Evolutionary conservation across 805 yeast genomes (phyloP), one percentile per base, ranked within the genome.

Genomic region (Candida maesae): DNA sequence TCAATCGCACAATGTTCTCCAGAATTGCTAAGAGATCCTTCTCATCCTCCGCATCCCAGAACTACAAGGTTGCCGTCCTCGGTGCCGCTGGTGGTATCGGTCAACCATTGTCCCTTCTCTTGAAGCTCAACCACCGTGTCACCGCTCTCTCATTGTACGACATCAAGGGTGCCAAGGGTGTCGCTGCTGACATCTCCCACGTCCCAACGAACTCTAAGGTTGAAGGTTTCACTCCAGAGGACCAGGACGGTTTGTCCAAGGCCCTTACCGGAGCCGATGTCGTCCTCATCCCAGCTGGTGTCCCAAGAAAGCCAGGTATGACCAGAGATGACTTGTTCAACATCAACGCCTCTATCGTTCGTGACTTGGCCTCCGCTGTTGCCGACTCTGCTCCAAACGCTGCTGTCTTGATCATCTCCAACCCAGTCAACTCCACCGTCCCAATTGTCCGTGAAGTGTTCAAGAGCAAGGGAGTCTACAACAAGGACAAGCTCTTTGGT

Each of bases 261-360:
- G 91, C 96, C 39, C 79, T 90, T 51, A 79, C 75, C 49, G 76
- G 74, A 56, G 69, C 76, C 44, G 88, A 83, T 53, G 84, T 90
- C 46, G 84, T 90, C 51, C 78, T 90, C 52, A 86, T 90, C 67
- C 96, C 97, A 63, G 97, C 97, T 43, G 97, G 97, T 74, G 95
- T 90, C 44, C 97, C 95, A 74, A 86, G 95, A 79, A 90, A 89
- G 74, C 97, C 97, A 55, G 97, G 97, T 67, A 90, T 90, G 97
- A 87, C 96, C 61, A 85, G 97, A 76, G 97, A 90, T 66, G 97
- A 90, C 65, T 75, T 90, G 59, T 90, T 90, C 82, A 83, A 86
- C 75, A 90, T 95, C 73, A 90, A 90, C 63, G 97, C 97, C 39
- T 83, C 95, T 38, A 90, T 90, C 66, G 96, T 90, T 50, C 81